These are phyloP conservation scores for Xylariales sp. DNA, from an alignment of 2,329 filamentous ascomycete genomes.

Conservation along the genomic window DNA sequence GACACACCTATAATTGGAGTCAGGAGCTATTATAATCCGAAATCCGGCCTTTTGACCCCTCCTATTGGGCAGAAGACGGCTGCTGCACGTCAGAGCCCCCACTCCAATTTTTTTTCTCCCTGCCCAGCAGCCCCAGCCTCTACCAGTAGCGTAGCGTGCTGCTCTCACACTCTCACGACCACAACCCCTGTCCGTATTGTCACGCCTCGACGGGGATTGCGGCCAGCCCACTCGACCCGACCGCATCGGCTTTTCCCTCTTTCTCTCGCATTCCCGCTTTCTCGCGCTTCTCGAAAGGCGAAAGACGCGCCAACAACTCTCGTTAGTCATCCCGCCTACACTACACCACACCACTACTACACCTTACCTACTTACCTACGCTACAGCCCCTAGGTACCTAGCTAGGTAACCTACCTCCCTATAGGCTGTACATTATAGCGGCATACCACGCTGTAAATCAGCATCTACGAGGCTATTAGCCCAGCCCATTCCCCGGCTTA, in stretches of 20 bases:
- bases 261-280: slow-evolving; percentile 24
- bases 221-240: slow-evolving; percentile 29
- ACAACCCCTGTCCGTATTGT: neutral
- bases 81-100: slow-evolving; percentile 33
- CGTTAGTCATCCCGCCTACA: slow-evolving; percentile 18
- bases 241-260: slow-evolving; percentile 28
- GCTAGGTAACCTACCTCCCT: neutral
- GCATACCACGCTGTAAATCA: neutral
- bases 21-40: slow-evolving; percentile 31
- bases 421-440: too few species aligned
- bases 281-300: neutral
- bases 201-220: slow-evolving; percentile 23
- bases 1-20: slow-evolving; percentile 24
- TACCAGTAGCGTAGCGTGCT: neutral
- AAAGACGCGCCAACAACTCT: neutral
- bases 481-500: too few species aligned
- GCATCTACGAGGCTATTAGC: too few species aligned
- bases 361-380: neutral
- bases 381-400: too few species aligned
- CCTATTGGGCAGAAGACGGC: slow-evolving; percentile 16
- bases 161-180: neutral
- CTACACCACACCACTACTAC: too few species aligned
- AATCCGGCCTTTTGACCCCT: neutral
- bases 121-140: neutral
- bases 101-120: slow-evolving; percentile 8